These are phyloP conservation scores for Fusarium sulawesiense DNA, from an alignment of 2,329 filamentous ascomycete genomes.

Conservation along the genomic window DNA sequence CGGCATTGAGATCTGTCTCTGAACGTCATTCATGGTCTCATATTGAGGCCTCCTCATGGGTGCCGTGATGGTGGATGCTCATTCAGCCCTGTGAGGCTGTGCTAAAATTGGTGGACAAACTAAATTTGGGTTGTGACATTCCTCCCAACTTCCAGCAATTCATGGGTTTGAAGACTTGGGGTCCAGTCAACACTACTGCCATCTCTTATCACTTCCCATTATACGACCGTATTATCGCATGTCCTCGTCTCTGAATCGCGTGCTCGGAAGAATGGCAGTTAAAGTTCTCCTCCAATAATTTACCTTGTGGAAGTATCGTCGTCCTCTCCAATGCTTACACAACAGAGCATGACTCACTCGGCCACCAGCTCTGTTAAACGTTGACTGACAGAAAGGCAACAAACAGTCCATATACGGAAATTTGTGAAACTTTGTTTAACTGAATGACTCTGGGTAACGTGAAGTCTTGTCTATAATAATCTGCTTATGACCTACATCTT, in stretches of 20 bases:
- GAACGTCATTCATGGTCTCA: background rate
- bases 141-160: background rate
- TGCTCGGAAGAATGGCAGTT: background rate
- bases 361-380: background rate
- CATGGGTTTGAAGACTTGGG: background rate
- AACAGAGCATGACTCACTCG: background rate
- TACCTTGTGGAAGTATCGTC: background rate
- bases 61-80: background rate
- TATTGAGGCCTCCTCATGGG: background rate
- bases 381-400: background rate
- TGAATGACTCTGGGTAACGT: background rate
- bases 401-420: background rate
- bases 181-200: background rate
- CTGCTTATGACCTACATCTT: background rate
- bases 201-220: background rate
- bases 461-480: background rate
- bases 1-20: too few relatives aligned
- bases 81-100: constrained; percentile 11
- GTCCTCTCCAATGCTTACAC: background rate
- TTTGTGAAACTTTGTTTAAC: background rate
- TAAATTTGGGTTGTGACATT: background rate
- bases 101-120: background rate
- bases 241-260: background rate
- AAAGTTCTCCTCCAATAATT: background rate
- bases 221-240: background rate